Percentiles rank a stretch among this genome's conserved stretches.
phyloP scores from a whole-genome alignment of 2,329 filamentous ascomycete genomes.

The Fusarium domesticum region DNA sequence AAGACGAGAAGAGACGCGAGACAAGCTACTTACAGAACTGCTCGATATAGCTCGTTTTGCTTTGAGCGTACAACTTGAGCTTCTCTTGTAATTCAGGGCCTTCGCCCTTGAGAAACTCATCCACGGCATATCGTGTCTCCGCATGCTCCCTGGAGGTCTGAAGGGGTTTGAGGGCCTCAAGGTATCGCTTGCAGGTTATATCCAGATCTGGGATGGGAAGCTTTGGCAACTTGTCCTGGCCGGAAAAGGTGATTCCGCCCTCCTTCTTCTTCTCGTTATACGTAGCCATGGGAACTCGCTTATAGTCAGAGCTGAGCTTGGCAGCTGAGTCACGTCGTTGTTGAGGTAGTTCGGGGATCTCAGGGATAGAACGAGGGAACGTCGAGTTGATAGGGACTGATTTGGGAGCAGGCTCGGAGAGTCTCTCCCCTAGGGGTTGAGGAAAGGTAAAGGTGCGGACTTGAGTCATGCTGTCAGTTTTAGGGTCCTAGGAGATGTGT shows the following conservation, averaged over 20 bases:
- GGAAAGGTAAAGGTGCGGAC: constrained; percentile 53
- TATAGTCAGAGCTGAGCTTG: constrained; percentile 35
- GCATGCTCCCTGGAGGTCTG: constrained; percentile 78
- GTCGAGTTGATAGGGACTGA: constrained; percentile 30
- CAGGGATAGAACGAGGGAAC: constrained; percentile 41
- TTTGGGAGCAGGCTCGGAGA: constrained; percentile 44
- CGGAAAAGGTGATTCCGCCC: constrained; percentile 81
- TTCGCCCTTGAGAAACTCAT: constrained; percentile 77
- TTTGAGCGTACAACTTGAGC: constrained; percentile 83
- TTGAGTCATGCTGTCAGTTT: constrained; percentile 39
- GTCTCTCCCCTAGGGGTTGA: constrained; percentile 68
- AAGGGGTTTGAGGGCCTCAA: constrained; percentile 74
- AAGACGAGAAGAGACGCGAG: not conserved
- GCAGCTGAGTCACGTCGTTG: constrained; percentile 21
- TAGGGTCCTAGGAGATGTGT: constrained; percentile 4
- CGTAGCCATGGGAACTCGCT: constrained; percentile 50
- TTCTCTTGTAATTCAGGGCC: constrained; percentile 84
- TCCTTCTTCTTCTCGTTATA: constrained; percentile 53
- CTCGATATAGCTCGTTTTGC: constrained; percentile 94
- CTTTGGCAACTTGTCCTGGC: constrained; percentile 85
- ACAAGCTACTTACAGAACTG: constrained; percentile 72
- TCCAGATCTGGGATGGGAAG: constrained; percentile 90
- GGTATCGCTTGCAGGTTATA: constrained; percentile 72
- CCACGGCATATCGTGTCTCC: constrained; percentile 75
- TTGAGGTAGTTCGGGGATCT: constrained; percentile 31